Base-by-base conservation (phyloP, 2,329 filamentous ascomycete genomes). In the Xylariales sp. region DNA sequence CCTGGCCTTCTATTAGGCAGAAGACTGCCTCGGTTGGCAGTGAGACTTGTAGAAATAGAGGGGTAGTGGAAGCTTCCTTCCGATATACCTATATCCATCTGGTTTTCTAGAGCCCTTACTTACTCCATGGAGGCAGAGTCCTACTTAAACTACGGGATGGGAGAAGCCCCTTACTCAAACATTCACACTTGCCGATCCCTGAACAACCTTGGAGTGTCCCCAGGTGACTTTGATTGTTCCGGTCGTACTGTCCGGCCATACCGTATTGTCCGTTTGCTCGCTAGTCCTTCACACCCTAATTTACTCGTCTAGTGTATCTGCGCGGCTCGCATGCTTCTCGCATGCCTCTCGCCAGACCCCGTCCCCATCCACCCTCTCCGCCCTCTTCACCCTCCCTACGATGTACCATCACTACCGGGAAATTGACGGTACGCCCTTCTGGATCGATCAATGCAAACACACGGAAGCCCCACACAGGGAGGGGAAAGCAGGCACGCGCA, bases 371-470 rank as follows among this genome's bases (percentile, higher is more conserved):
- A 9, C 16, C 8, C 23, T 12, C 28, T 34, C 18, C 10, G 6
- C n/a, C 36, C 6, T 23, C 16, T 39, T 53, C 46, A 23, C 36
- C 7, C 34, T 43, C 30, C 16, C 45, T 12, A 46, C 34, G 34
- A 6, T 39, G 23, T 2, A 39, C 62, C 58, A 45, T 49, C 36
- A 12, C 12, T 60, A 30, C 14, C 41, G 6, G 59, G 48, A 46
- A 55, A 63, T 23, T 43, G n/a, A 32, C 16, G n/a, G 41, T 16
- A 54, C 9, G 8, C 4, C 6, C 28, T 30, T 48, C 36, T 62
- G 34, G 60, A 43, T 54, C 54, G 34, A 64, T 46, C 34, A 48
- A 46, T 39, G 56, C 67, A 69, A 69, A 71, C 67, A 65, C 23
- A 49, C 23, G 14, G 32, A 3, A 45, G 63, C 61, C 54, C 67